Evolutionary conservation across 257 asterid species (phyloP), one percentile per base, ranked within the genome.

Genomic region (Scutellaria barbata): DNA sequence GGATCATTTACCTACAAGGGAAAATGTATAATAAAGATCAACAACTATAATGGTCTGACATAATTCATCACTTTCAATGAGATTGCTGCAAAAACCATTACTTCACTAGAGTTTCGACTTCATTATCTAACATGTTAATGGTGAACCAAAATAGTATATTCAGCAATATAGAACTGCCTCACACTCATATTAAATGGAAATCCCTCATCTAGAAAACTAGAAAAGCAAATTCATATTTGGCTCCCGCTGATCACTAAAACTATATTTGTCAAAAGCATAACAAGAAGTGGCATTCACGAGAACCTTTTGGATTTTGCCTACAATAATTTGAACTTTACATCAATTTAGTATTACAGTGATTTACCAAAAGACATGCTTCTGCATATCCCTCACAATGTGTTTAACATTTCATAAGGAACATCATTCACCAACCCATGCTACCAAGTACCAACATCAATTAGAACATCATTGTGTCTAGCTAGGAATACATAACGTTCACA

Each of bases 1-100:
- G 91, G 83, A 65, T 89, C 96, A 50, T 81, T 83, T 65, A 39
- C 86, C 97, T 91, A 79, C 78, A 85, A 66, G 16, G 65, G 33
- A 61, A 53, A 20, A 39, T 46, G 61, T 37, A 67, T 45, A 59
- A 22, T 43, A 63, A 51, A 68, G 55, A 18, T 30, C 14, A 51
- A 70, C 53, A 22, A 66, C 12, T 60, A 46, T 13, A 76, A 45
- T 12, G 41, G 7, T 52, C n/a, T 43, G 13, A 65, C n/a, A 51
- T 25, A 48, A 16, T 40, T 39, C 35, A 16, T 7, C 18, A 43
- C 56, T 68, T 46, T 40, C 16, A 25, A 7, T 39, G 63, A 16
- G 66, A 64, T 17, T 8, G 53, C 18, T 58, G 41, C 53, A 55
- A 17, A 51, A 53, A 54, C 8, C 37, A 53, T 37, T 41, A 16